Conservation (phyloP, 768 basidiomycete genomes). For the Daedalea quercina region DNA sequence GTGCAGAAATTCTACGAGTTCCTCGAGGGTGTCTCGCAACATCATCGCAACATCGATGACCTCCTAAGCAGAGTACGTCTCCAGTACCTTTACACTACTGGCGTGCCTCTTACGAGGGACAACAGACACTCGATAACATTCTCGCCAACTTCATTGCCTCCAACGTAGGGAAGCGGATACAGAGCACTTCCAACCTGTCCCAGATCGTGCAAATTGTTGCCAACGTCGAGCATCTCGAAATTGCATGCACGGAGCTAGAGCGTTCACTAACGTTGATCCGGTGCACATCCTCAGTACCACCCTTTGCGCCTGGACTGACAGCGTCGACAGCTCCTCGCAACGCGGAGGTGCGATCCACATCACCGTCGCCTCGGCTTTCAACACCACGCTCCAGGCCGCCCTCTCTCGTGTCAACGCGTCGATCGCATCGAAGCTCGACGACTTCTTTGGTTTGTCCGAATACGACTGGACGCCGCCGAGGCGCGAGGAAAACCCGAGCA, state of each 20-base stretch:
- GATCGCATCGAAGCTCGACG: slow-evolving; percentile 88
- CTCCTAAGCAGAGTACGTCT: slow-evolving; percentile 72
- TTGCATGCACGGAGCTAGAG: slow-evolving; percentile 79
- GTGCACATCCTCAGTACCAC: slow-evolving; percentile 29
- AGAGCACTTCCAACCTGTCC: slow-evolving; percentile 70
- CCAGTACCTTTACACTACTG: background rate
- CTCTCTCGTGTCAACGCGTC: slow-evolving; percentile 71
- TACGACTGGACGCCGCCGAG: slow-evolving; percentile 85
- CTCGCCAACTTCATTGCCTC: slow-evolving; percentile 72
- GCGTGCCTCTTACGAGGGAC: background rate
- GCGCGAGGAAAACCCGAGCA: slow-evolving; percentile 75
- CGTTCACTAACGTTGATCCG: slow-evolving; percentile 77
- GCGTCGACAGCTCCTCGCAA: slow-evolving; percentile 59
- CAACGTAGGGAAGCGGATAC: slow-evolving; percentile 67
- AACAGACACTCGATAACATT: slow-evolving; percentile 80
- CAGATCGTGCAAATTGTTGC: slow-evolving; percentile 92
- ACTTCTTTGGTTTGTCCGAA: slow-evolving; percentile 92
- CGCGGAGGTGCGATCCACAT: slow-evolving; percentile 77
- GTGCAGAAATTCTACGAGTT: slow-evolving; percentile 96
- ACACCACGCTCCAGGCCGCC: slow-evolving; percentile 59
- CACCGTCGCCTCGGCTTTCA: slow-evolving; percentile 57
- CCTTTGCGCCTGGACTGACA: background rate
- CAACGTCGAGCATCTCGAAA: slow-evolving; percentile 89
- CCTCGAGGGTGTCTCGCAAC: slow-evolving; percentile 89
- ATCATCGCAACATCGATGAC: slow-evolving; percentile 88